Base-by-base conservation (phyloP, 257 asterid genomes). In the Cordia subcordata region DNA sequence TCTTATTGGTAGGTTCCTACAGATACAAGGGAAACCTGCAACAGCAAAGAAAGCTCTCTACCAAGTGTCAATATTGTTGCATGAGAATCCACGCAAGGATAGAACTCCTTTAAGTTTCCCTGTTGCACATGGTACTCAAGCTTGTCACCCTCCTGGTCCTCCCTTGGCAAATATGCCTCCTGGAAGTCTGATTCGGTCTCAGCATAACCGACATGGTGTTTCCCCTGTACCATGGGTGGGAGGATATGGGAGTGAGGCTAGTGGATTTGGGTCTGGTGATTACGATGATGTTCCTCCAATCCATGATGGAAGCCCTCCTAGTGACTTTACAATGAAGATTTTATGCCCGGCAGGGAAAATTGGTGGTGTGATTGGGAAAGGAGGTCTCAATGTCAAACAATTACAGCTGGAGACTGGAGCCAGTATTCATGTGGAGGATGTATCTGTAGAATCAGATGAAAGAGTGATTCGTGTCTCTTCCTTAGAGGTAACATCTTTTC, bases 361-460 rank as follows among this genome's bases (percentile, higher is more conserved):
- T 73, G 95, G 94, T 45, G 79, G 89, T 55, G 94, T 89, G 59
- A 89, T 84, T 68, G 96, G 96, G 59, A 89, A 81, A 75, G 91
- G 95, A 64, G 96, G 95, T 69, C 38, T 61, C 65, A 79, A 80
- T 76, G 84, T 84, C 67, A 84, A 68, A 75, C 83, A 79, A 67
- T 58, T 89, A 51, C 80, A 89, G 79, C 79, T 76, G 66, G 94
- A 84, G 58, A 86, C 91, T 11, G 94, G 91, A 81, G 83, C 87
- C 49, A 76, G 79, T 52, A 81, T 86, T 58, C 79, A 73, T 68
- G 89, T 84, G 65, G 87, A 80, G 63, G 67, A 82, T 69, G 77
- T 67, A 20, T 54, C 79, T 32, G 76, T 61, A 20, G 82, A 78
- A 40, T 80, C 80, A 11, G 83, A 86, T 67, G 92, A 84, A 61